phyloP scores from a whole-genome alignment of 2,329 filamentous ascomycete genomes.

The Penicillium olsonii region DNA sequence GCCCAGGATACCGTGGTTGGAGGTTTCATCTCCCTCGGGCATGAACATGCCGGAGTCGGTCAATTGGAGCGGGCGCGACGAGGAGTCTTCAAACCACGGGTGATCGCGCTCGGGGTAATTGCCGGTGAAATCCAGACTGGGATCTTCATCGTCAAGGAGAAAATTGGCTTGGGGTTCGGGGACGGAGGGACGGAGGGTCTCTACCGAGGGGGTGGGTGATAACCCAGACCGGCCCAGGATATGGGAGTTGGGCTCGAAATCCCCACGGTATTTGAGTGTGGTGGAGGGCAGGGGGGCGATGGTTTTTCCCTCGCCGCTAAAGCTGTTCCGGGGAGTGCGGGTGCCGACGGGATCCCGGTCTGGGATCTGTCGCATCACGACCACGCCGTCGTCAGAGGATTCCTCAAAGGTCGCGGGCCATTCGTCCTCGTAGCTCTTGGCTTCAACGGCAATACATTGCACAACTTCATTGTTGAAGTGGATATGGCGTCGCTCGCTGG shows the following conservation, averaged over 20 bases:
- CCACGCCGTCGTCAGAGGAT: constrained; percentile 71
- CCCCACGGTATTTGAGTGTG: constrained; percentile 79
- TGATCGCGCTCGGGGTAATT: constrained; percentile 23
- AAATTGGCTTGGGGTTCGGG: constrained; percentile 67
- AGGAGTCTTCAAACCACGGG: constrained; percentile 52
- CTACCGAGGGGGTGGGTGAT: constrained; percentile 78
- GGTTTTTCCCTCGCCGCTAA: constrained; percentile 70
- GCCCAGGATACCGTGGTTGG: constrained; percentile 68
- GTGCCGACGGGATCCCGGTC: constrained; percentile 52
- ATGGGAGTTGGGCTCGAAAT: constrained; percentile 61
- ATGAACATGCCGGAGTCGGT: constrained; percentile 90
- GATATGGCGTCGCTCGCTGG: constrained; percentile 74
- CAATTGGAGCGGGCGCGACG: constrained; percentile 65
- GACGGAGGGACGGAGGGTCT: constrained; percentile 69
- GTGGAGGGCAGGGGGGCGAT: constrained; percentile 88
- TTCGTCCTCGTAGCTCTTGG: constrained; percentile 67
- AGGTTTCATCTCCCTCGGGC: constrained; percentile 74
- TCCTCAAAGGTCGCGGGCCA: constrained; percentile 48
- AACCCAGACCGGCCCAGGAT: constrained; percentile 41
- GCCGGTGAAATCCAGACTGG: constrained; percentile 42
- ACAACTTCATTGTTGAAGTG: constrained; percentile 96
- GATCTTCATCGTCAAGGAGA: constrained; percentile 63
- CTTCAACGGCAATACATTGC: constrained; percentile 91
- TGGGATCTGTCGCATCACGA: constrained; percentile 76
- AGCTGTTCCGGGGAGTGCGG: constrained; percentile 57